Base-by-base conservation (phyloP, 805 yeast species). In the Kodamaea sagamina region DNA sequence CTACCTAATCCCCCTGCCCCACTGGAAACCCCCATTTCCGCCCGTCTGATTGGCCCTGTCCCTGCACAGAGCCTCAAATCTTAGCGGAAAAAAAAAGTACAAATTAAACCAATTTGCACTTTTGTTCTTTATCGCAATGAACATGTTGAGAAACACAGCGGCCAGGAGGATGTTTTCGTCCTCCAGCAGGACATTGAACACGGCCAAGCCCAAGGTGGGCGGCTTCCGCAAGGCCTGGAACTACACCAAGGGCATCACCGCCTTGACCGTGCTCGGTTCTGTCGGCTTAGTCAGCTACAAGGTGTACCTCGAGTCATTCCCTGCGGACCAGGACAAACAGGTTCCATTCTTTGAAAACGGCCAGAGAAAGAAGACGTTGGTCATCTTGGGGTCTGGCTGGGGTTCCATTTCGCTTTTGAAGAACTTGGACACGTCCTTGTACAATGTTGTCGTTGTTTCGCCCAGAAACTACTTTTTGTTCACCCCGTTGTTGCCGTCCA, bases 381-480 rank as follows among this genome's bases (percentile, higher is more conserved):
- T 92, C 41, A 82, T 77, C 66, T 79, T 79, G 60, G 95, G 95
- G 48, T 82, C 96, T 16, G 98, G 97, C 42, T 90, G 98, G 98
- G 97, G 96, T 47, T 79, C 95, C 9, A 84, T 90, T 42, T 82
- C 96, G 5, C 70, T 89, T 48, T 75, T 90, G 67, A 88, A 87
- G 71, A 79, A 82, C 60, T 72, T 90, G 63, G 97, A 90, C 63
- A 84, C 97, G 32, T 73, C 90, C 37, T 74, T 84, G 63, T 90
- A 89, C 71, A 88, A 92, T 61, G 97, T 90, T 39, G 81, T 89
- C 39, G 82, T 90, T 44, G 86, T 90, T 36, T 88, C 96, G 32
- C 97, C 98, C 49, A 81, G 97, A 72, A 92, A 90, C 75, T 92
- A 88, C 74, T 89, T 90, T 71, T 74, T 90, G 57, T 90, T 92